These are phyloP conservation scores for Ustilago nuda DNA, from an alignment of 1,284 basidiomycete genomes.

Conservation along the genomic window DNA sequence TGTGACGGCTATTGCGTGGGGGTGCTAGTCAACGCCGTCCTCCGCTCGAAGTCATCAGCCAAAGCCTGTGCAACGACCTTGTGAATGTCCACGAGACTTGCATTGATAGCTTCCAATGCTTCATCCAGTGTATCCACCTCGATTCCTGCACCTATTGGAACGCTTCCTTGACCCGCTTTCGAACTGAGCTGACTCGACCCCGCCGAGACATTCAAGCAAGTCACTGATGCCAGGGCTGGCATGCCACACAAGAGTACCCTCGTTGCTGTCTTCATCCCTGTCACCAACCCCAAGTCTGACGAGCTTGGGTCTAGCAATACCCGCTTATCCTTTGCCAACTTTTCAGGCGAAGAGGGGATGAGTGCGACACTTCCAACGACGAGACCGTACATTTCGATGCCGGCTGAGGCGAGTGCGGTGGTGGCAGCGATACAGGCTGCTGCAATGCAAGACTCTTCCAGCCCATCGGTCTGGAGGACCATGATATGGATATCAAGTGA, in stretches of 20 bases:
- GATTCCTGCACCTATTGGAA: slow-evolving; percentile 20
- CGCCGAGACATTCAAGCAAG: slow-evolving; percentile 67
- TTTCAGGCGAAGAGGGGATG: slow-evolving; percentile 8
- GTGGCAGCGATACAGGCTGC: slow-evolving; percentile 84
- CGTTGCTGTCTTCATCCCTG: slow-evolving; percentile 67
- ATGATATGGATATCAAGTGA: slow-evolving; percentile 91
- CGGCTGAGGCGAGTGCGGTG: slow-evolving; percentile 87
- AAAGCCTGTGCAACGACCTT: slow-evolving; percentile 44
- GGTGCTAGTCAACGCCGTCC: slow-evolving; percentile 24
- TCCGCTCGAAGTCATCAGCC: slow-evolving; percentile 37
- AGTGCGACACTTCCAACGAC: slow-evolving; percentile 81
- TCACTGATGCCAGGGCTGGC: slow-evolving; percentile 88
- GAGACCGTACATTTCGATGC: slow-evolving; percentile 86
- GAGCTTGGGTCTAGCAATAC: slow-evolving; percentile 82
- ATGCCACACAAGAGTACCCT: slow-evolving; percentile 80
- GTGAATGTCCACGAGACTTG: slow-evolving; percentile 46
- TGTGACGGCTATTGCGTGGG: not conserved
- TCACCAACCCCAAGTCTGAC: slow-evolving; percentile 73
- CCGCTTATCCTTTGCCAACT: slow-evolving; percentile 63
- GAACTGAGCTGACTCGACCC: slow-evolving; percentile 18
- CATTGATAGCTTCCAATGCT: slow-evolving; percentile 24
- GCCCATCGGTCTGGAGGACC: slow-evolving; percentile 89
- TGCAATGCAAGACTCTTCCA: slow-evolving; percentile 72
- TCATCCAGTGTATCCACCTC: slow-evolving; percentile 21
- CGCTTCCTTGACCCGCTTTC: not conserved